Base-by-base conservation (phyloP, 768 basidiomycete species). In the Neoboletus subvelutipes region DNA sequence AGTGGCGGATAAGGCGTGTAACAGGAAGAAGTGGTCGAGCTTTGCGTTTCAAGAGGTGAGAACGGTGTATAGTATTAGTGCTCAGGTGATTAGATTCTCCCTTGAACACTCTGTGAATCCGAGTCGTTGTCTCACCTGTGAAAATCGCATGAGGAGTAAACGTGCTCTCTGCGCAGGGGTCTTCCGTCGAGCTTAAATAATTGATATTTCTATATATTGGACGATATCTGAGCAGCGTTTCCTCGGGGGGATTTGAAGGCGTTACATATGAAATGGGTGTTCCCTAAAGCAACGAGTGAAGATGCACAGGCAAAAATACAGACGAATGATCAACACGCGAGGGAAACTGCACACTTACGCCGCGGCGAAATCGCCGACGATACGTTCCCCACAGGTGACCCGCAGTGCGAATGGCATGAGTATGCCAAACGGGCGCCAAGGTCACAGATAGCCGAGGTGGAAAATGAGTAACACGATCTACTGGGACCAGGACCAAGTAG, bases 11-110 rank as follows among this genome's bases (percentile, higher is more conserved):
- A 22, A 29, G 33, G 12, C 26, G 24, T 33, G 50, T 49, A 39
- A n/a, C 60, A 45, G 28, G n/a, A 46, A 50, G 55, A 55, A 26
- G 28, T 7, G 9, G 50, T 46, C 29, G 47, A 49, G 36, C 51
- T 12, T 51, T 50, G 49, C 37, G 50, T 52, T 51, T 49, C 54
- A 52, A 55, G 17, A 28, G 34, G 31, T 42, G 41, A 55, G 43
- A 55, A 61, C 56, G 57, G 12, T 13, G 11, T 34, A 13, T 36
- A 17, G 15, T n/a, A n/a, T 8, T 2, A 28, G 43, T n/a, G 24
- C 29, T 54, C 40, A 53, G 31, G 3, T 33, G 52, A 15, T 45
- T n/a, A 22, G 20, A 22, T 40, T 57, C 13, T 17, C 34, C 34
- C 34, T 36, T 17, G 18, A 40, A 12, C 4, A 5, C 49, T 36